A percentile compares a stretch with the other conserved stretches of the same genome.
These are phyloP conservation scores for Psilocybe mexicana DNA, from an alignment of 1,284 basidiomycete species.

Conservation along the genomic window DNA sequence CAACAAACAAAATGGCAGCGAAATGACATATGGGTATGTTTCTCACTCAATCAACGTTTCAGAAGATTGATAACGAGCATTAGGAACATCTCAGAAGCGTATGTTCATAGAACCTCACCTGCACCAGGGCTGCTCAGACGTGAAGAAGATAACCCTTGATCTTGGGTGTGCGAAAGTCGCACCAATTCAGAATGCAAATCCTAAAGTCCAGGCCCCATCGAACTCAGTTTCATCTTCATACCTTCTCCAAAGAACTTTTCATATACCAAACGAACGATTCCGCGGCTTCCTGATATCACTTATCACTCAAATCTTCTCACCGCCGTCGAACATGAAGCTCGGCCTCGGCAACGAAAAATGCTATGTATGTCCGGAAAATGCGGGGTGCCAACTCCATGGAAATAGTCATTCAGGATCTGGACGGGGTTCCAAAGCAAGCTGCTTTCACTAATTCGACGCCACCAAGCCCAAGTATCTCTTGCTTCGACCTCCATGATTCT, in stretches of 20 bases:
- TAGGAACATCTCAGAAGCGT: too few relatives aligned
- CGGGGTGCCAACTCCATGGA: constrained; percentile 7
- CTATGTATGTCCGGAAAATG: not conserved
- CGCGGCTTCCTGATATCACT: not conserved
- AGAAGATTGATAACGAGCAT: too few relatives aligned
- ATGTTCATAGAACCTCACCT: too few relatives aligned
- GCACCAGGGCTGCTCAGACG: too few relatives aligned
- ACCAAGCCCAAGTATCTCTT: not conserved
- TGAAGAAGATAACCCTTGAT: too few relatives aligned
- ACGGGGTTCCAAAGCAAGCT: not conserved
- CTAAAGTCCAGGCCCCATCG: too few relatives aligned
- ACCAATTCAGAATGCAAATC: too few relatives aligned
- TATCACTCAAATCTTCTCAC: constrained; percentile 13
- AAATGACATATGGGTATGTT: too few relatives aligned
- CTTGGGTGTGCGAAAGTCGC: too few relatives aligned
- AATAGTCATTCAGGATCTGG: not conserved
- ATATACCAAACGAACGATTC: not conserved
- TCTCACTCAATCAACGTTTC: too few relatives aligned
- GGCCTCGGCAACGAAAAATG: not conserved
- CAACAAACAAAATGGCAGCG: too few relatives aligned
- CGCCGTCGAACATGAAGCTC: not conserved
- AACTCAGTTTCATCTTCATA: not conserved
- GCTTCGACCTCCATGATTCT: not conserved
- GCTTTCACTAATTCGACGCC: not conserved
- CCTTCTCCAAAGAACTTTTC: not conserved